Base-by-base conservation (phyloP, 192 early-diverging fungal species). In the Bifiguratus adelaidae region DNA sequence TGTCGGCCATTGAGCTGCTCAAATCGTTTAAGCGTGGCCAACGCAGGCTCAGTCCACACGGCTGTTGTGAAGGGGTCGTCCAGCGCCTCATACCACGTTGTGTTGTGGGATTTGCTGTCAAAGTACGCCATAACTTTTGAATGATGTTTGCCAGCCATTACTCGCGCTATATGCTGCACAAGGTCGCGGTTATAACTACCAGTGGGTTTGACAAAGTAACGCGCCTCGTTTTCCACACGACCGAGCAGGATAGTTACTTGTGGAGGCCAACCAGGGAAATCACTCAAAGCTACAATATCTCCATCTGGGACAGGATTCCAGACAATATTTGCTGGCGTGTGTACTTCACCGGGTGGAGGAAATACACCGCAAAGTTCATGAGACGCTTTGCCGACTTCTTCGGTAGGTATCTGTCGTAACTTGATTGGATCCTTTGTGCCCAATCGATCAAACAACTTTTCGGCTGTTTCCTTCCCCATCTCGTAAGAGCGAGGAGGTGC, bases 151-250 rank as follows among this genome's bases (percentile, higher is more conserved):
- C 55, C 38, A 5, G 49, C 47, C 42, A 56, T 42, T 24, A 49
- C 41, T 1, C 30, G 21, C 0, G 42, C 47, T 18, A 49, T 30
- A 30, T 43, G 47, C 9, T 56, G 41, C 3, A 43, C 45, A 27
- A 56, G 49, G 25, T 56, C 48, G 11, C 36, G 55, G 12, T 56
- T 56, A 15, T 48, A 56, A n/a, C n/a, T n/a, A n/a, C n/a, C n/a
- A n/a, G n/a, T n/a, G n/a, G n/a, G n/a, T n/a, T n/a, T n/a, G n/a
- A n/a, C n/a, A n/a, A n/a, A n/a, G n/a, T n/a, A n/a, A n/a, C n/a
- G n/a, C n/a, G n/a, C n/a, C 23, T 56, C 55, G 24, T 56, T 47
- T 11, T 47, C 46, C 3, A 47, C 49, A 28, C 41, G 49, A 25
- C 55, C 55, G 27, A 56, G 38, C 8, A 56, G 11, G 0, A 56